phyloP scores from a whole-genome alignment of 2,329 filamentous ascomycete species.

The Hymenoscyphus salicellus region DNA sequence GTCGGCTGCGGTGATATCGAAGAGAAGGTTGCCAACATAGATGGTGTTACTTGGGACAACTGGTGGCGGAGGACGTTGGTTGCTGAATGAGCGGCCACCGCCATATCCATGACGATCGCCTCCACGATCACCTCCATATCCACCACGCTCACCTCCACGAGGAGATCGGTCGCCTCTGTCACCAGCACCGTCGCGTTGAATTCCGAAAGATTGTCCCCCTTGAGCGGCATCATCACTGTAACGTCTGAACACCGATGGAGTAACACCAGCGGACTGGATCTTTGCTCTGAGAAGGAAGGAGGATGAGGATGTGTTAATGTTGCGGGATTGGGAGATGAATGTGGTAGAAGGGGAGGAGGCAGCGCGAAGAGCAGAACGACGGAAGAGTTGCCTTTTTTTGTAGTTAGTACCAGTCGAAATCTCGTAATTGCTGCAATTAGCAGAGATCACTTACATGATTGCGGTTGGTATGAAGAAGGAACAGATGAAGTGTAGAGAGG shows the following conservation, averaged over 20 bases:
- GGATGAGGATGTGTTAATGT: slow-evolving; percentile 38
- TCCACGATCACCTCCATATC: background rate
- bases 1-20: slow-evolving; percentile 61
- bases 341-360: slow-evolving; percentile 46
- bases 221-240: slow-evolving; percentile 43
- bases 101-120: slow-evolving; percentile 1
- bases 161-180: background rate
- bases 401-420: background rate
- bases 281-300: slow-evolving; percentile 36
- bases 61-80: background rate
- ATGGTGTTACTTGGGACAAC: slow-evolving; percentile 35
- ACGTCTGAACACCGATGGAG: slow-evolving; percentile 43
- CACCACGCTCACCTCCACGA: too few relatives aligned
- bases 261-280: slow-evolving; percentile 35
- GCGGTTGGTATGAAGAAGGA: slow-evolving; percentile 17
- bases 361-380: slow-evolving; percentile 55
- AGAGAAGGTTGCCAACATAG: slow-evolving; percentile 69
- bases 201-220: background rate
- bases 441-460: slow-evolving; percentile 29
- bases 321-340: slow-evolving; percentile 42
- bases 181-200: background rate
- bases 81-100: background rate
- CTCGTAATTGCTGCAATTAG: background rate
- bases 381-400: slow-evolving; percentile 42
- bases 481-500: slow-evolving; percentile 10